Percentiles rank a stretch among this genome's conserved stretches.
Evolutionary conservation across 2,329 filamentous ascomycete species (phyloP).

Genomic region (Sphaerulina vaccinii): DNA sequence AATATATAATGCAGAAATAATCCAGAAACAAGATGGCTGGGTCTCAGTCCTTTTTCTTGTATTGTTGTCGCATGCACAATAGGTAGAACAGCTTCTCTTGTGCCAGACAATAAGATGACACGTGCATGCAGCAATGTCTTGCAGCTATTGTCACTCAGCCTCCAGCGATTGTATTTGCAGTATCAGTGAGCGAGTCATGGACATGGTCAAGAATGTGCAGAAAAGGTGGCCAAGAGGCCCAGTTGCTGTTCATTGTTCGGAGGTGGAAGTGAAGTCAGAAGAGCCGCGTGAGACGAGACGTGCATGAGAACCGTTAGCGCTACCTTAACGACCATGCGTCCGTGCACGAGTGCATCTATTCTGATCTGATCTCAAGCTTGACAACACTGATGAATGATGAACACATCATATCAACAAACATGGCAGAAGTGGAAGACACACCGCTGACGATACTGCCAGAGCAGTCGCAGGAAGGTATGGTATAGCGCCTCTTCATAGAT

Average conservation of each 20-base stretch:
- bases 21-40: too few species aligned
- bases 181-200: not conserved
- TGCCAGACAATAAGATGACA: conserved; percentile 2
- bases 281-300: not conserved
- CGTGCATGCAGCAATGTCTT: not conserved
- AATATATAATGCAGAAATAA: not conserved
- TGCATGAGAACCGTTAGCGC: not conserved
- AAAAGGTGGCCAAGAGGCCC: not conserved
- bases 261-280: not conserved
- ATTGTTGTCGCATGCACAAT: conserved; percentile 4
- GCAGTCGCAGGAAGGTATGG: conserved; percentile 32
- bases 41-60: conserved; percentile 5
- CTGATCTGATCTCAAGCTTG: not conserved
- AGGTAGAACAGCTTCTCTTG: conserved; percentile 1
- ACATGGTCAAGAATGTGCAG: not conserved
- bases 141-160: conserved; percentile 1
- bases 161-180: not conserved
- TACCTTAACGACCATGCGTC: too few species aligned
- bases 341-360: too few species aligned
- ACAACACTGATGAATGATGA: not conserved
- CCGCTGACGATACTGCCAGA: conserved; percentile 24
- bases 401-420: not conserved
- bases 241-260: not conserved
- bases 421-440: conserved; percentile 16
- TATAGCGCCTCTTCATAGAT: not conserved